Evolutionary conservation across 2,329 filamentous ascomycete species (phyloP).

Genomic region (Aspergillus pseudotamarii): DNA sequence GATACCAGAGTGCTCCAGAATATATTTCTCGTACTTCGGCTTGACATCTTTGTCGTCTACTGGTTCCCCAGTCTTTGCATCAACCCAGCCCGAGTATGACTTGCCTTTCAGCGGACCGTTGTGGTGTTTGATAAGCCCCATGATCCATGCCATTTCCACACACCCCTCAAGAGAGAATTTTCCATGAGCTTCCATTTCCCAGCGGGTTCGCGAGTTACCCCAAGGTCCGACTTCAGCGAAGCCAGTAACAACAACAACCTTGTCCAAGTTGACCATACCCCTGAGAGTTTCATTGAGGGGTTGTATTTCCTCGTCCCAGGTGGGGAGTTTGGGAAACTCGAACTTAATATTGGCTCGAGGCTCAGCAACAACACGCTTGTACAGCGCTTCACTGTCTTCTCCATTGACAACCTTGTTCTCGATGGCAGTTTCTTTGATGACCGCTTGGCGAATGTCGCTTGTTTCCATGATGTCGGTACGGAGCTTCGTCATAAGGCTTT

Average conservation of each 20-base stretch:
- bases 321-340: slow-evolving; percentile 84
- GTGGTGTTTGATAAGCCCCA: slow-evolving; percentile 99
- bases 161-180: slow-evolving; percentile 97
- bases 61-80: slow-evolving; percentile 89
- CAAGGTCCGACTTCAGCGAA: slow-evolving; percentile 84
- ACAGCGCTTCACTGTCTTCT: slow-evolving; percentile 85
- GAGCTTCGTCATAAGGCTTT: slow-evolving; percentile 88
- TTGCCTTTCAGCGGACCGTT: slow-evolving; percentile 95
- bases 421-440: slow-evolving; percentile 91
- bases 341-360: slow-evolving; percentile 98
- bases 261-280: slow-evolving; percentile 98
- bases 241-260: slow-evolving; percentile 95
- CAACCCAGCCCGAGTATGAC: slow-evolving; percentile 94
- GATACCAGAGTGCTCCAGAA: slow-evolving; percentile 95
- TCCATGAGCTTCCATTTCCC: slow-evolving; percentile 98
- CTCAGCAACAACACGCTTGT: slow-evolving; percentile 91
- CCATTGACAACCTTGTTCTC: slow-evolving; percentile 98
- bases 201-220: slow-evolving; percentile 97
- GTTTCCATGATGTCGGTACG: slow-evolving; percentile 95
- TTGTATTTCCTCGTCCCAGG: slow-evolving; percentile 89
- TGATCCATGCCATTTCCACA: slow-evolving; percentile 99
- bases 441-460: slow-evolving; percentile 87
- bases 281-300: slow-evolving; percentile 86
- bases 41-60: slow-evolving; percentile 99
- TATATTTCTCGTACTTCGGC: slow-evolving; percentile 93